Base-by-base conservation (phyloP, 148 eudicot species). In the Camellia sinensis region DNA sequence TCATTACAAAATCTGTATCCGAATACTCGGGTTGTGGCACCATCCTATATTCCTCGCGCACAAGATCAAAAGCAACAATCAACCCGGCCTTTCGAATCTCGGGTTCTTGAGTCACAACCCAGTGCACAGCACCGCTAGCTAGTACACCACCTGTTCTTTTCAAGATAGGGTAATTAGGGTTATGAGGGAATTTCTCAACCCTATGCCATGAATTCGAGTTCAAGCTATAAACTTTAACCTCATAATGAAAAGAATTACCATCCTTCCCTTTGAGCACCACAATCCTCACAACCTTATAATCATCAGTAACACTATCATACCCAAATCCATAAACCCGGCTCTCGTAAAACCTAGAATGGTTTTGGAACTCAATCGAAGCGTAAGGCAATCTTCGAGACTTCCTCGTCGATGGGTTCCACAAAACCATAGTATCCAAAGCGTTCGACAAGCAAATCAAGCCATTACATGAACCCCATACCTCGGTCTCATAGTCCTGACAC, bases 241-340 rank as follows among this genome's bases (percentile, higher is more conserved):
- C 84, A 63, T 78, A 78, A 50, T 72, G 64, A 19, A 79, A 43
- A 3, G 71, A 65, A 60, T 71, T 81, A 37, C 19, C 19, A 14
- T 78, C 67, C 9, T 13, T 50, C 0, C 62, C 82, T 14, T 12
- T n/a, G 46, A 78, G 77, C 79, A 86, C 82, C 17, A 84, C 82
- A 4, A 87, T 79, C 80, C 90, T 83, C 6, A 87, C 86, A 71
- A 89, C 78, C 19, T 87, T 89, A 71, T 89, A 87, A 62, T 87
- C 90, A 84, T 88, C 87, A 45, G 37, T 71, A 6, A 72, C 80
- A 22, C 10, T 50, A 80, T 88, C 90, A 81, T 86, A 86, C 18
- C 91, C 91, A 68, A 86, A 84, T 6, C 91, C 91, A 21, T 84
- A 84, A 18, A 80, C 71, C 19, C 78, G 8, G 1, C 29, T 53